Evolutionary conservation across 2,329 filamentous ascomycete genomes (phyloP), one percentile per base, ranked within the genome.

Genomic region (Aaosphaeria arxii): DNA sequence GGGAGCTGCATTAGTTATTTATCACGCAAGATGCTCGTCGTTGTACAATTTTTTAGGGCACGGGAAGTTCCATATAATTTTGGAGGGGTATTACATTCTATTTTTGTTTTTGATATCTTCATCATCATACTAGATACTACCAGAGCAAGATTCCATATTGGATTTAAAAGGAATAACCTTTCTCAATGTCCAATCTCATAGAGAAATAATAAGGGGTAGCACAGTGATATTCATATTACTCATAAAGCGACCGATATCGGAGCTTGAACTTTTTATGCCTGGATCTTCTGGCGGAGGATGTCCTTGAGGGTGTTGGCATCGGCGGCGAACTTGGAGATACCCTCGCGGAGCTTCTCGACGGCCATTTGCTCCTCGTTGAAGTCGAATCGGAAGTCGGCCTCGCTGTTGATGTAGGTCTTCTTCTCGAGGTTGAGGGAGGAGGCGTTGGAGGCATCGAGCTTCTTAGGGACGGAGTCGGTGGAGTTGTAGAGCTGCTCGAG

Each of bases 351-450:
- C 88, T 99, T 99, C 87, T 97, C 91, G 60, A 95, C 90, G 56
- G 89, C 94, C 94, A 99, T 99, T 75, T 92, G 88, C 70, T 99
- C 91, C 83, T 99, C 94, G 83, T 99, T 99, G 86, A 99, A 96
- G 77, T 91, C 88, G 81, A 96, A 99, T 74, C 94, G 91, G 91
- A 97, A 99, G 43, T 76, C 69, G 46, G 91, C 67, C 84, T 99
- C 94, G 76, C 94, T 80, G 71, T 87, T 84, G 76, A 99, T 87
- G 84, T 96, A 99, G 49, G 78, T 79, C 81, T 88, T 89, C 88
- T 91, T 95, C 79, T 87, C 77, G 60, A 99, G 83, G 75, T 94
- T 75, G 58, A 94, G 82, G 48, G 77, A 72, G 59, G 74, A 52
- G 52, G 91, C 91, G 49, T 71, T 69, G 42, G 81, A 70, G 44